phyloP scores from a whole-genome alignment of 495 filamentous ascomycete species.

The Aspergillus funiculosus region DNA sequence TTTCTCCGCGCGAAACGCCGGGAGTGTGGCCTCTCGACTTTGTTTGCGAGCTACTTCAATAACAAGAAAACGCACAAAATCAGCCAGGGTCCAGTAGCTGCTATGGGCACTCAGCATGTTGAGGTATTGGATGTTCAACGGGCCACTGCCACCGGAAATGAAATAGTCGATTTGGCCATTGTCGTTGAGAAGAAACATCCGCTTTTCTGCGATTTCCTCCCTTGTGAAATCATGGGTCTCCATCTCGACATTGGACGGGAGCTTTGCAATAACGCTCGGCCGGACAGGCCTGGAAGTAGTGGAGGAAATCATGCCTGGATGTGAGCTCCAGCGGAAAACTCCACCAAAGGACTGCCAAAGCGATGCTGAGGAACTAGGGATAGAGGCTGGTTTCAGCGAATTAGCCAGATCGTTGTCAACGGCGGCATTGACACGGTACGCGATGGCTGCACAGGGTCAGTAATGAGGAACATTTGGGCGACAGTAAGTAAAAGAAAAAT shows the following conservation, averaged over 20 bases:
- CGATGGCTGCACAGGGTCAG: conserved; percentile 60
- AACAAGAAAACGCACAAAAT: conserved; percentile 83
- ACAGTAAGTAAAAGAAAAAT: not conserved
- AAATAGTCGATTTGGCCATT: conserved; percentile 93
- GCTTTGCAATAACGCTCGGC: conserved; percentile 47
- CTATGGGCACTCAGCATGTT: conserved; percentile 98
- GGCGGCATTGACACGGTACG: conserved; percentile 85
- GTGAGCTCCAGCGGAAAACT: conserved; percentile 49
- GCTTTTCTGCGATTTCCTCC: conserved; percentile 88
- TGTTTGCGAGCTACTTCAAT: conserved; percentile 74
- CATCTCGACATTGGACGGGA: conserved; percentile 87
- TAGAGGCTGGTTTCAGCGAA: conserved; percentile 66
- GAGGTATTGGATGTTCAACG: conserved; percentile 89
- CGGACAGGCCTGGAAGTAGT: conserved; percentile 24
- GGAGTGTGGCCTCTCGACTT: conserved; percentile 61
- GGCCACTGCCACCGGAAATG: conserved; percentile 69
- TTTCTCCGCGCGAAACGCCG: conserved; percentile 71
- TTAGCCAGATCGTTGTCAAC: conserved; percentile 75
- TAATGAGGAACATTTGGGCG: conserved; percentile 20
- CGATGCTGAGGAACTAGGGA: conserved; percentile 64
- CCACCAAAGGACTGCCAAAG: conserved; percentile 63
- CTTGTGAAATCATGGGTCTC: conserved; percentile 92
- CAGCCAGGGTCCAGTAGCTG: conserved; percentile 81
- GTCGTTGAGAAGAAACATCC: conserved; percentile 83
- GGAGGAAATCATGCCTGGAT: conserved; percentile 23